Conservation (phyloP, 805 yeast genomes). For the Starmerella stigmatis region DNA sequence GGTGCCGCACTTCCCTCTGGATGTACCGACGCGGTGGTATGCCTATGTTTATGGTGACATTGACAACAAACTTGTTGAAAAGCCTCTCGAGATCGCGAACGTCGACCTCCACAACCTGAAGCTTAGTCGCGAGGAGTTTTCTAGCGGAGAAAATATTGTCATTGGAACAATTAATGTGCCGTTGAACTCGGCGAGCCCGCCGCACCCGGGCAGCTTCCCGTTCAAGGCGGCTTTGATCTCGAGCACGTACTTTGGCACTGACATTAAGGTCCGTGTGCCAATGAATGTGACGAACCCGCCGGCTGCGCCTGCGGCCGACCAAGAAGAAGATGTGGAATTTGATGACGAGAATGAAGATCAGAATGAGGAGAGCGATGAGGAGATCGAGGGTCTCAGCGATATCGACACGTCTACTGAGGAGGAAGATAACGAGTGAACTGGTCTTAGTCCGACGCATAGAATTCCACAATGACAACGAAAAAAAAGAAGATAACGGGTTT, state of each 20-base stretch:
- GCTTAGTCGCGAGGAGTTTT: slow-evolving; percentile 41
- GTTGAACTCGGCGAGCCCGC: slow-evolving; percentile 69
- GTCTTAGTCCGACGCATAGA: too few relatives aligned
- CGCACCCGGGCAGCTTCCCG: slow-evolving; percentile 48
- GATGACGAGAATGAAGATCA: slow-evolving; percentile 29
- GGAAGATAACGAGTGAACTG: slow-evolving; percentile 35
- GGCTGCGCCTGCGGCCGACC: slow-evolving; percentile 33
- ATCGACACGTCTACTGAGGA: slow-evolving; percentile 57
- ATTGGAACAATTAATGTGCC: slow-evolving; percentile 71
- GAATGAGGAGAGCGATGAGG: slow-evolving; percentile 37
- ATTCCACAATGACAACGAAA: slow-evolving; percentile 28
- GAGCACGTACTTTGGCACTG: slow-evolving; percentile 72
- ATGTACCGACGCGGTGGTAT: slow-evolving; percentile 45
- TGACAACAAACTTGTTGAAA: slow-evolving; percentile 57
- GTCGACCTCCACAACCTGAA: slow-evolving; percentile 47
- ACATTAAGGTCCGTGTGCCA: slow-evolving; percentile 57
- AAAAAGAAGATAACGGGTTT: slow-evolving; percentile 27
- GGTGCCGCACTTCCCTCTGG: slow-evolving; percentile 68
- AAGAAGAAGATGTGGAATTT: slow-evolving; percentile 31
- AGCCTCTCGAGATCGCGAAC: slow-evolving; percentile 37
- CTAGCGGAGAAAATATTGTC: slow-evolving; percentile 33
- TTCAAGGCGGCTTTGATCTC: slow-evolving; percentile 64
- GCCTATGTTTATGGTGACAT: slow-evolving; percentile 61
- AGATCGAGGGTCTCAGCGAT: slow-evolving; percentile 37
- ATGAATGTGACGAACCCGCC: slow-evolving; percentile 45